These are phyloP conservation scores for Phyllachora maydis DNA, from an alignment of 2,329 filamentous ascomycete genomes.

Conservation along the genomic window DNA sequence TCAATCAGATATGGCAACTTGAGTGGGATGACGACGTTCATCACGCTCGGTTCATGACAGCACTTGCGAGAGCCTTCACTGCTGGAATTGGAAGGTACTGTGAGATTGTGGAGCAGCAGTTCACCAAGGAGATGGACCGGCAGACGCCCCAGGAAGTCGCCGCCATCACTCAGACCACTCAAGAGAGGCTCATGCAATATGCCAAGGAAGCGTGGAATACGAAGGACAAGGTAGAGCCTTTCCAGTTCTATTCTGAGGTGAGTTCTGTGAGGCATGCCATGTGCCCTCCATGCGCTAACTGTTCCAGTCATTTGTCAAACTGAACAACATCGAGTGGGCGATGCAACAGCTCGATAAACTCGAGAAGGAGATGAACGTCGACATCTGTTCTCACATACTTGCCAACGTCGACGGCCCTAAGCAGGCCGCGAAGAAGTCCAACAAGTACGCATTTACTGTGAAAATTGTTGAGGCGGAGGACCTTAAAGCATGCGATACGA, in stretches of 20 bases:
- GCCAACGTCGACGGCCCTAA: conserved; percentile 50
- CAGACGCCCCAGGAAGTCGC: conserved; percentile 74
- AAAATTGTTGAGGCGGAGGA: conserved; percentile 98
- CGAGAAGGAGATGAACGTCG: conserved; percentile 76
- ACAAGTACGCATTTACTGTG: conserved; percentile 93
- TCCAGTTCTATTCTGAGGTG: conserved; percentile 89
- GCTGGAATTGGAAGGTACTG: conserved; percentile 75
- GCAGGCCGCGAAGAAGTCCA: conserved; percentile 40
- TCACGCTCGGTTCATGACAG: conserved; percentile 93
- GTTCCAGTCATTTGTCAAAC: conserved; percentile 86
- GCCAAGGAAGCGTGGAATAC: conserved; percentile 85
- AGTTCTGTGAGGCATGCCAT: no score
- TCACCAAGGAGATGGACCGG: conserved; percentile 82
- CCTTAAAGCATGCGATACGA: conserved; percentile 92
- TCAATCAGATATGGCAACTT: conserved; percentile 68
- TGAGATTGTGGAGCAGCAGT: conserved; percentile 70
- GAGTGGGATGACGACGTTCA: conserved; percentile 89
- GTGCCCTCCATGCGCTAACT: conserved; percentile 1
- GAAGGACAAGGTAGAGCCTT: conserved; percentile 86
- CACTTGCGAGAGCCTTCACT: conserved; percentile 67
- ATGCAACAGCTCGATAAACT: conserved; percentile 82
- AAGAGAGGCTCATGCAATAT: conserved; percentile 83
- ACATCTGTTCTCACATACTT: conserved; percentile 70
- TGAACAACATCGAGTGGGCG: conserved; percentile 94
- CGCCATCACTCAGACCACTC: conserved; percentile 54